Evolutionary conservation across 1,284 basidiomycete species (phyloP).

Genomic region (Sporisorium iseilematis-ciliati): DNA sequence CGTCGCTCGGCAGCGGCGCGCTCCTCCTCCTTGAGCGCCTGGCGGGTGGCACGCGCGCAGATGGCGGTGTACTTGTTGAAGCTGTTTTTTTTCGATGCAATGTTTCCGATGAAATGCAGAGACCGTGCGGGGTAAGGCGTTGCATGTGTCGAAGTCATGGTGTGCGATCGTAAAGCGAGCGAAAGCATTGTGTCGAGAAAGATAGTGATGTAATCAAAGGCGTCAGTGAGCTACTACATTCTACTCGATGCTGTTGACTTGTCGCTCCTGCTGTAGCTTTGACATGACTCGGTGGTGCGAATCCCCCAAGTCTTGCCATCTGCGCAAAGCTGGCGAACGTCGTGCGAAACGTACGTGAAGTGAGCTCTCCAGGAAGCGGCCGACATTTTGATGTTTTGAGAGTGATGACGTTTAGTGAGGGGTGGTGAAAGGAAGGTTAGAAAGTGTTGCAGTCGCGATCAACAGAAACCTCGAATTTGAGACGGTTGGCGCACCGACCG

Average conservation of each 20-base stretch:
- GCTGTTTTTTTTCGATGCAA: slow-evolving; percentile 48
- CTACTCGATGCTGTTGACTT: not conserved
- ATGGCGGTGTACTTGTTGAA: slow-evolving; percentile 72
- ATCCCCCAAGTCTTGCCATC: not conserved
- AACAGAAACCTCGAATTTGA: slow-evolving; percentile 17
- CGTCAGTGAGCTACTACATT: slow-evolving; percentile 13
- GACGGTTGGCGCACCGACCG: slow-evolving; percentile 12
- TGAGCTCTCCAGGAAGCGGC: slow-evolving; percentile 66
- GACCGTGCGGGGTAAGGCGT: not conserved
- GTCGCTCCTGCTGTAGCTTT: not conserved
- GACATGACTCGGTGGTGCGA: not conserved
- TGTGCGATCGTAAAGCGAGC: not conserved
- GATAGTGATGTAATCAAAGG: not conserved
- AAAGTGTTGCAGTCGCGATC: slow-evolving; percentile 21
- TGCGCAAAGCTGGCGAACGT: no score
- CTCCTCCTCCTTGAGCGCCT: slow-evolving; percentile 71
- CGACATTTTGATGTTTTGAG: slow-evolving; percentile 47
- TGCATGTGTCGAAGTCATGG: no score
- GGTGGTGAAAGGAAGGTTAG: slow-evolving; percentile 9
- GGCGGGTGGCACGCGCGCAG: slow-evolving; percentile 70
- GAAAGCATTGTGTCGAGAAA: not conserved
- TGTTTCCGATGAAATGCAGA: not conserved
- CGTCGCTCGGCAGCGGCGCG: slow-evolving; percentile 70
- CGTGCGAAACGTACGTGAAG: slow-evolving; percentile 61
- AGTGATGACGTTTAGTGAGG: slow-evolving; percentile 12